Evolutionary conservation across 2,329 filamentous ascomycete species (phyloP).

Genomic region (Gremmenia infestans): DNA sequence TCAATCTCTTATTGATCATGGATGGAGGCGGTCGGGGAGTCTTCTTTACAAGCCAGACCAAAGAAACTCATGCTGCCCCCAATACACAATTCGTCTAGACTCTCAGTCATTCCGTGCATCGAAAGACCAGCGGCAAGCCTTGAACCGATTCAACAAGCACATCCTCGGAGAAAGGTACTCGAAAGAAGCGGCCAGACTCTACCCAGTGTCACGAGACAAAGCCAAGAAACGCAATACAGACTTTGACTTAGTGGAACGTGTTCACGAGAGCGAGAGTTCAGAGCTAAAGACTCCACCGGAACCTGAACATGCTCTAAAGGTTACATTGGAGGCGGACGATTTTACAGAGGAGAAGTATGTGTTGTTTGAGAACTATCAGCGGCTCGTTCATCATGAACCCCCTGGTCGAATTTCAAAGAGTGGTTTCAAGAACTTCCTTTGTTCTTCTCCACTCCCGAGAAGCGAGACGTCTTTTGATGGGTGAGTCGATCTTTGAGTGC

Average conservation of each 20-base stretch:
- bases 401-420: constrained; percentile 51
- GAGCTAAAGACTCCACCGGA: constrained; percentile 47
- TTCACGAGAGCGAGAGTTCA: constrained; percentile 62
- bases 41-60: constrained; percentile 77
- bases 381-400: constrained; percentile 64
- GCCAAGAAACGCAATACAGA: constrained; percentile 57
- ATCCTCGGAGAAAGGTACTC: constrained; percentile 65
- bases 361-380: constrained; percentile 72
- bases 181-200: constrained; percentile 56
- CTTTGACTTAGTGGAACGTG: constrained; percentile 60
- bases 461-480: constrained; percentile 46
- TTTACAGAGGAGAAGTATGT: constrained; percentile 73
- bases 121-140: constrained; percentile 67
- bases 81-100: constrained; percentile 78
- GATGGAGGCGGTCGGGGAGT: constrained; percentile 69
- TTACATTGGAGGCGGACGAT: constrained; percentile 64
- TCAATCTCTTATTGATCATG: constrained; percentile 66
- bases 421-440: constrained; percentile 70
- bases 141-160: constrained; percentile 72
- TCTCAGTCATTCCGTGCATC: constrained; percentile 58
- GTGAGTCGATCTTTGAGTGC: constrained; percentile 18
- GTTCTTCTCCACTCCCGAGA: constrained; percentile 56
- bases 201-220: constrained; percentile 64
- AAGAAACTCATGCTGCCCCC: constrained; percentile 79
- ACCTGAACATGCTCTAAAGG: constrained; percentile 62